Evolutionary conservation across 2,329 filamentous ascomycete species (phyloP).

Genomic region (Scleromitrula shiraiana): DNA sequence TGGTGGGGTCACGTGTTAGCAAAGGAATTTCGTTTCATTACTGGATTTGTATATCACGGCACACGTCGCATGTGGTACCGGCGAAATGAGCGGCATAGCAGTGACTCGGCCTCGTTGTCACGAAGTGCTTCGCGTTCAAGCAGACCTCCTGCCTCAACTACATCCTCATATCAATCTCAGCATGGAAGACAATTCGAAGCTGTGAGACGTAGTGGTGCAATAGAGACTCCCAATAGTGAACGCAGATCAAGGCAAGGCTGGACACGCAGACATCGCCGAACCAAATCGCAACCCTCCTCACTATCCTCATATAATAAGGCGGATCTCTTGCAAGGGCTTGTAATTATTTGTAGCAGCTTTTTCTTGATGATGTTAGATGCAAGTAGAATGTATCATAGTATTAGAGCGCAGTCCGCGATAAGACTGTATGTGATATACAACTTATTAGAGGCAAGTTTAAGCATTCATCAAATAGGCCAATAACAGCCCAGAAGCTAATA

Average conservation of each 20-base stretch:
- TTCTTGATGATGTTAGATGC: constrained; percentile 88
- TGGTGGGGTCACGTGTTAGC: constrained; percentile 71
- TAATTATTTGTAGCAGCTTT: constrained; percentile 79
- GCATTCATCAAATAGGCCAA: background rate
- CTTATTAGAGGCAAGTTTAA: constrained; percentile 62
- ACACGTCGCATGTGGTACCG: constrained; percentile 68
- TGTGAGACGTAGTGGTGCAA: constrained; percentile 8
- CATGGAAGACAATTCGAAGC: constrained; percentile 15
- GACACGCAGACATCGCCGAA: constrained; percentile 54
- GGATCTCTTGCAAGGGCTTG: constrained; percentile 80
- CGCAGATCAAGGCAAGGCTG: constrained; percentile 25
- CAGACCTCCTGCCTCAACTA: constrained; percentile 20
- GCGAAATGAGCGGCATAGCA: constrained; percentile 38
- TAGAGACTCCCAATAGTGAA: constrained; percentile 19
- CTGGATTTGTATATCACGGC: constrained; percentile 71
- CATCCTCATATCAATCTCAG: constrained; percentile 21
- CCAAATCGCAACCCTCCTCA: constrained; percentile 76
- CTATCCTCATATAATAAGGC: constrained; percentile 88
- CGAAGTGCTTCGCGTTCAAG: constrained; percentile 24
- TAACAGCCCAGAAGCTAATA: constrained; percentile 69
- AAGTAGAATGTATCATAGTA: constrained; percentile 96
- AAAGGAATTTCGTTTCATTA: constrained; percentile 65
- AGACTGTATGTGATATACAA: constrained; percentile 99
- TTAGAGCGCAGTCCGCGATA: constrained; percentile 91
- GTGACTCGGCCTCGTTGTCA: constrained; percentile 20